phyloP scores from a whole-genome alignment of 345 rosid genomes.

The Citrus mangshanensis region DNA sequence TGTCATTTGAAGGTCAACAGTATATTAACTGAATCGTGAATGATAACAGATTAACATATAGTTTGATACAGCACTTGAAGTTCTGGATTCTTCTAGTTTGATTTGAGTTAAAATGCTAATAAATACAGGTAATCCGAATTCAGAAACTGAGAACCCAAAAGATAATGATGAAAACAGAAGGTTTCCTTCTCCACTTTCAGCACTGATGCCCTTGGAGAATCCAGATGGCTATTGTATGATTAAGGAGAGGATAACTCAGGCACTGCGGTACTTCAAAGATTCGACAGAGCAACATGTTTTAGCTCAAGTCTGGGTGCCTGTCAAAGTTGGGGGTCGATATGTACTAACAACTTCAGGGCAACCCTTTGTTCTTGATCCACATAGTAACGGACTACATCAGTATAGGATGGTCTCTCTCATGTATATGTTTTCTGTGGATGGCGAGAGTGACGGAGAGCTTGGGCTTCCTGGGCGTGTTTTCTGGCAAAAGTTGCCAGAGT shows the following conservation, averaged over 20 bases:
- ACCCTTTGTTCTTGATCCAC: conserved; percentile 81
- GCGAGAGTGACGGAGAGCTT: conserved; percentile 61
- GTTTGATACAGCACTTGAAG: background rate
- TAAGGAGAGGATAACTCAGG: conserved; percentile 87
- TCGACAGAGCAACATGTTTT: conserved; percentile 81
- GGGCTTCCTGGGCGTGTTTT: conserved; percentile 99
- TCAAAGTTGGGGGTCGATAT: conserved; percentile 49
- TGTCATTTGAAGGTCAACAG: background rate
- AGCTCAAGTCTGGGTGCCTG: conserved; percentile 95
- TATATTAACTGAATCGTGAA: background rate
- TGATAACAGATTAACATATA: background rate
- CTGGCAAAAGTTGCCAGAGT: conserved; percentile 74
- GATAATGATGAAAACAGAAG: conserved; percentile 38
- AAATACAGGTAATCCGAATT: conserved; percentile 47
- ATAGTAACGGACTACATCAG: conserved; percentile 69
- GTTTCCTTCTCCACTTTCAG: conserved; percentile 48
- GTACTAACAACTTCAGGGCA: conserved; percentile 86
- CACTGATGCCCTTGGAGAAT: conserved; percentile 50
- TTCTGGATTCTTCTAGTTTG: background rate
- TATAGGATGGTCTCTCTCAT: conserved; percentile 81
- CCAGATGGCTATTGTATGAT: conserved; percentile 60
- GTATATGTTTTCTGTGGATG: conserved; percentile 75
- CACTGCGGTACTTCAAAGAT: conserved; percentile 73
- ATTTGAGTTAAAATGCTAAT: conserved; percentile 10
- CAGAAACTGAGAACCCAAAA: conserved; percentile 29